Evolutionary conservation across 2,329 filamentous ascomycete species (phyloP), one percentile per base, ranked within the genome.

Genomic region (Aureobasidium sp.): DNA sequence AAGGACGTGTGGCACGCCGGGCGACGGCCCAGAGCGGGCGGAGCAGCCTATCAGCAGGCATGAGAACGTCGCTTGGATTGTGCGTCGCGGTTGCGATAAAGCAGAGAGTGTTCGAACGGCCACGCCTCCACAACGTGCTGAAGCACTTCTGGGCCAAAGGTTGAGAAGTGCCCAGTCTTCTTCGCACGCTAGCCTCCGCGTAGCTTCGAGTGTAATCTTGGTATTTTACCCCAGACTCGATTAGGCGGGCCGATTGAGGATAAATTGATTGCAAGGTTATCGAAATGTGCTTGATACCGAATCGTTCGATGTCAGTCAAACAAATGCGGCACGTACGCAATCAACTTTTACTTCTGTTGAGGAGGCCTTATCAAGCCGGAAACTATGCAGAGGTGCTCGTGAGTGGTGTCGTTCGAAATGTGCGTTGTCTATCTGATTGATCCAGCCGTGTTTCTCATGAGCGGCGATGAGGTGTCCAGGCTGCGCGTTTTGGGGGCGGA

Each of bases 271-370:
- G 53, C 34, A 31, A 25, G 53, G 41, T 57, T 36, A 37, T 57
- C 29, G 53, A 57, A 57, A 44, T 41, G 53, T 25, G 53, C 53
- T 44, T 44, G 53, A 57, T 45, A 57, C 53, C 36, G 53, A 57
- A 57, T 57, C 39, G 53, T 57, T 57, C 53, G 53, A 57, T 57
- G 37, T 45, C 39, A 36, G 36, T 36, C 22, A 31, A 42, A 17
- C 27, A 22, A 42, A 11, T n/a, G 51, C 51, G 51, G 51, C 51
- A 37, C 37, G 22, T 14, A 36, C 25, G 45, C 14, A 42, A 27
- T 20, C 41, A 44, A 14, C 41, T 14, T 36, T 29, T 25, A 31
- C 20, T 7, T 29, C 17, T 55, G 51, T 42, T 42, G 37, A 55
- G 51, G 4, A 12, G 37, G 36, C n/a, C 22, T 14, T 55, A 12